Evolutionary conservation across 2,329 filamentous ascomycete species (phyloP), one percentile per base, ranked within the genome.

Genomic region (Podosphaera aphanis): DNA sequence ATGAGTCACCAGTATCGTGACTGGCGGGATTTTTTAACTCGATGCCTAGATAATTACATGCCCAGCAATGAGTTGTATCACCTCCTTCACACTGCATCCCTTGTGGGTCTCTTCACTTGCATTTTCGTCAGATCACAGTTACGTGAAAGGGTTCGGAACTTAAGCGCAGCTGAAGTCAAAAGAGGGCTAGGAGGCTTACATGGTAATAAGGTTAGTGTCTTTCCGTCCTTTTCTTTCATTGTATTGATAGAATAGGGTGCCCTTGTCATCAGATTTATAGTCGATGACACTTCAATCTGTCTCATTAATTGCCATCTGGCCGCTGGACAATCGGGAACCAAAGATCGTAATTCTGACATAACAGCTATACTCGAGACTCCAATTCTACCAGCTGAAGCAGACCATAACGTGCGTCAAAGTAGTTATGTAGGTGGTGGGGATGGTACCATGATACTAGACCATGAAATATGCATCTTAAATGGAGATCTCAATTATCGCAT

Each of bases 401-500:
- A 86, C 52, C 64, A 74, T 0, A 69, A 65, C 3, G 67, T 72
- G 3, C 73, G 84, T 5, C 69, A 81, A 33, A 83, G 93, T 59
- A 80, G 75, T 51, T 98, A 79, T 57, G 73, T 85, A 5, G 83
- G 84, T 21, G 90, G 90, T n/a, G 90, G 90, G 39, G 90, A 98
- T 59, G 90, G 90, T 5, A 79, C 77, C 36, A 85, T 94, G 79
- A 83, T 98, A 48, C 69, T 95, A 48, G 90, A 98, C 57, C 90
- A 98, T 58, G 90, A 98, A 62, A 79, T 98, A n/a, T 94, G 88
- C 60, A 76, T 98, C 42, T 64, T 95, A 37, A 95, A 95, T 56
- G 90, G 90, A 23, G 90, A 98, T 60, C 70, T 98, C 43, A 98
- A 98, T 63, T 98, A 98, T 61, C 85, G 90, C 50, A 95, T 98